Conservation (phyloP, 805 yeast species). For the Saturnispora sanitii region DNA sequence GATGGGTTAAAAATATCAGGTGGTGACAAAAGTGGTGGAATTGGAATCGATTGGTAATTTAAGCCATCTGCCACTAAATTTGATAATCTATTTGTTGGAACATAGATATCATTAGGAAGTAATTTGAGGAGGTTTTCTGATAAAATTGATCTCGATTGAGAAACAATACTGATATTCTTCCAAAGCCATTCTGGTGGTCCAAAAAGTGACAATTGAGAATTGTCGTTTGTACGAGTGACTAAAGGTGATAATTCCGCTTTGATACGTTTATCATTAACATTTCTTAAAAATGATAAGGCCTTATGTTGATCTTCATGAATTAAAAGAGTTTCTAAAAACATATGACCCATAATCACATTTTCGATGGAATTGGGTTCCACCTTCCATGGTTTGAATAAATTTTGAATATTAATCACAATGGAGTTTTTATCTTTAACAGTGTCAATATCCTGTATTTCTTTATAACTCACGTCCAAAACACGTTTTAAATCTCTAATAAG, state of each 20-base stretch:
- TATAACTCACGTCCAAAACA: too few relatives aligned
- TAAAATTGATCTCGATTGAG: conserved; percentile 30
- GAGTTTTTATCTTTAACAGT: too few relatives aligned
- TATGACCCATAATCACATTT: conserved; percentile 6
- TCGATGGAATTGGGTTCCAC: too few relatives aligned
- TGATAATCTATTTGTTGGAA: conserved; percentile 43
- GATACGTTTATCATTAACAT: neutral
- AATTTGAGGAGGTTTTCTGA: conserved; percentile 34
- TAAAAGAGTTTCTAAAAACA: conserved; percentile 6
- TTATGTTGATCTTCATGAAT: conserved; percentile 2
- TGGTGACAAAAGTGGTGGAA: conserved; percentile 19
- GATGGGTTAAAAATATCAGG: too few relatives aligned
- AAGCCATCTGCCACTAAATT: conserved; percentile 43
- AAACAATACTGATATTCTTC: neutral
- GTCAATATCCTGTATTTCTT: neutral
- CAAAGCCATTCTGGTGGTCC: too few relatives aligned
- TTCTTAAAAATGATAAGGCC: conserved; percentile 1
- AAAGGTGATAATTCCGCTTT: conserved; percentile 5
- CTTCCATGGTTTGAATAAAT: too few relatives aligned
- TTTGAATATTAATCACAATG: too few relatives aligned
- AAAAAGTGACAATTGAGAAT: too few relatives aligned
- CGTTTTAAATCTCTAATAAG: neutral
- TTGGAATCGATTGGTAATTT: conserved; percentile 31
- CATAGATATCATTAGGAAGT: conserved; percentile 36
- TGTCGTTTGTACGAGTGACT: neutral